A percentile compares a stretch with the other conserved stretches of the same genome.
These are phyloP conservation scores for Mallotus japonicus DNA, from an alignment of 441 rosid species.

Conservation along the genomic window DNA sequence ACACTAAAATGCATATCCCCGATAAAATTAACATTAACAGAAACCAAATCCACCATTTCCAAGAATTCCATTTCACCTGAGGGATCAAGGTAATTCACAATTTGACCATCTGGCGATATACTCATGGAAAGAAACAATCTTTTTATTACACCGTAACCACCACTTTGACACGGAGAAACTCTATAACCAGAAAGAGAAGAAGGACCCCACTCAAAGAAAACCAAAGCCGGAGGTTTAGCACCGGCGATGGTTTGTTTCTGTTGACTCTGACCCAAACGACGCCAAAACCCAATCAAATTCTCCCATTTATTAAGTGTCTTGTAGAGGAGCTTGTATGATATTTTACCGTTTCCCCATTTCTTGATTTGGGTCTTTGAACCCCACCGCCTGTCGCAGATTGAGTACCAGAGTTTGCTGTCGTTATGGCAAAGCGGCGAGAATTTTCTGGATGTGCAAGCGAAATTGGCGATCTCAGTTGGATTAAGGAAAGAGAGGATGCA, in stretches of 20 bases:
- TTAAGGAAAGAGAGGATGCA: conserved; percentile 72
- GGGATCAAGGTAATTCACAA: conserved; percentile 51
- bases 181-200: conserved; percentile 65
- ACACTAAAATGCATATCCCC: conserved; percentile 63
- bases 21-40: conserved; percentile 69
- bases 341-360: conserved; percentile 67
- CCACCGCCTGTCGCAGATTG: conserved; percentile 76
- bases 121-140: conserved; percentile 65
- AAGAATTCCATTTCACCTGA: conserved; percentile 33
- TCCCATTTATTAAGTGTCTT: conserved; percentile 58
- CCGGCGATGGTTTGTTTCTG: conserved; percentile 30
- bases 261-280: conserved; percentile 54
- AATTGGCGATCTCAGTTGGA: conserved; percentile 60
- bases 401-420: conserved; percentile 71
- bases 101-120: conserved; percentile 53
- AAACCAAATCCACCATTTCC: conserved; percentile 45
- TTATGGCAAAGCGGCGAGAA: conserved; percentile 51
- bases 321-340: conserved; percentile 64
- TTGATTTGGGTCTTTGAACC: conserved; percentile 68
- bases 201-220: conserved; percentile 87
- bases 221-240: conserved; percentile 48
- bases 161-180: conserved; percentile 48
- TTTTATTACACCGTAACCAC: conserved; percentile 46
- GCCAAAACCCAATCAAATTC: conserved; percentile 91
- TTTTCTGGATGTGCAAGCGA: conserved; percentile 81